phyloP scores from a whole-genome alignment of 2,329 filamentous ascomycete species.

The Coniochaeta sp. region DNA sequence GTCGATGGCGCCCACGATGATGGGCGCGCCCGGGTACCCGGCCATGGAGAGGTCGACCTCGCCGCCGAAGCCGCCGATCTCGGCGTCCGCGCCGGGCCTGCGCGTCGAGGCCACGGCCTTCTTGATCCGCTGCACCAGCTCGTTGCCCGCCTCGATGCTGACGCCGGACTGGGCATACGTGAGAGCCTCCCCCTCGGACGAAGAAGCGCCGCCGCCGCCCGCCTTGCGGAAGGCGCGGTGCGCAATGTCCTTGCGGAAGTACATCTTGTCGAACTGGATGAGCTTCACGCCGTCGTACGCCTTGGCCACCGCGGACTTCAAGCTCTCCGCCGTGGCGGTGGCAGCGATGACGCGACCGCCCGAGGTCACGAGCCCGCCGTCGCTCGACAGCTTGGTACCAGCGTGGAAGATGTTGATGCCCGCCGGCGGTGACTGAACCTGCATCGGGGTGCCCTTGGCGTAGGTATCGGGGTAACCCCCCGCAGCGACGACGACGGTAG shows the following conservation, averaged over 20 bases:
- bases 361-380: constrained; percentile 58
- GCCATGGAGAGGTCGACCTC: constrained; percentile 71
- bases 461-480: constrained; percentile 87
- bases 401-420: constrained; percentile 83
- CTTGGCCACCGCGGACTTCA: constrained; percentile 76
- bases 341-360: constrained; percentile 91
- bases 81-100: constrained; percentile 79
- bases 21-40: constrained; percentile 67
- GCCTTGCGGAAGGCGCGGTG: constrained; percentile 58
- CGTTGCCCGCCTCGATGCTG: constrained; percentile 88
- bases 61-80: constrained; percentile 93
- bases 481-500: constrained; percentile 89
- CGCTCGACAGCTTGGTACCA: constrained; percentile 63
- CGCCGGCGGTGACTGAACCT: constrained; percentile 34
- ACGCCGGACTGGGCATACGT: constrained; percentile 94
- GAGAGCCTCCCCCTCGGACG: constrained; percentile 51
- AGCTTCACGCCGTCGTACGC: constrained; percentile 78
- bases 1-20: constrained; percentile 90
- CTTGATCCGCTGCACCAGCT: constrained; percentile 89
- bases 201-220: constrained; percentile 20
- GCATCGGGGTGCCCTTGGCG: constrained; percentile 64
- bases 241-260: constrained; percentile 89
- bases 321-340: constrained; percentile 65
- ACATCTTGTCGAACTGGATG: constrained; percentile 82
- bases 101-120: constrained; percentile 77